Evolutionary conservation across 768 basidiomycete genomes (phyloP).

Genomic region (Dioszegia crocea): DNA sequence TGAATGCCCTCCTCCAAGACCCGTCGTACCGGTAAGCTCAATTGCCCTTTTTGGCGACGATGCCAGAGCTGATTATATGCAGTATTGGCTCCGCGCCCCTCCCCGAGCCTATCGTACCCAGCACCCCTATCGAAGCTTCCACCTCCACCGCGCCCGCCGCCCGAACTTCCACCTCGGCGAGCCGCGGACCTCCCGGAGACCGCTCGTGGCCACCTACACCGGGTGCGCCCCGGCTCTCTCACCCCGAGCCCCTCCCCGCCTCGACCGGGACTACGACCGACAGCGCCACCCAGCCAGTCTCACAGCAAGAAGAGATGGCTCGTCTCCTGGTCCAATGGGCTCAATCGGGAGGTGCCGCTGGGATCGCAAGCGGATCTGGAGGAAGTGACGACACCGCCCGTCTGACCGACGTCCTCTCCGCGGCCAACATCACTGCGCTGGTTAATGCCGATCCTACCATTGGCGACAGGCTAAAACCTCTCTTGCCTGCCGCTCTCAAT

Average conservation of each 20-base stretch:
- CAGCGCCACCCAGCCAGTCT: not conserved
- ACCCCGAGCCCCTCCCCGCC: conserved; percentile 16
- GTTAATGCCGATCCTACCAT: conserved; percentile 62
- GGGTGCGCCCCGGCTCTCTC: conserved; percentile 27
- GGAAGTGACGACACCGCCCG: conserved; percentile 25
- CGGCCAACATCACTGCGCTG: conserved; percentile 53
- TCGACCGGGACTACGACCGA: not conserved
- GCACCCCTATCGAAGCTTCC: not conserved
- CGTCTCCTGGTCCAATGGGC: conserved; percentile 35
- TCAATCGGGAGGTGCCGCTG: conserved; percentile 22
- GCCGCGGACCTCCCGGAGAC: conserved; percentile 5
- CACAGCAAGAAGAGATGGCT: conserved; percentile 28
- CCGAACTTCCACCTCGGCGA: not conserved
- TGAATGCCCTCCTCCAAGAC: conserved; percentile 42
- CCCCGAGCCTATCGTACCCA: not conserved
- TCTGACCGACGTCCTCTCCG: conserved; percentile 42
- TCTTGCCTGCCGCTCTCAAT: conserved; percentile 74
- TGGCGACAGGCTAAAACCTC: conserved; percentile 67
- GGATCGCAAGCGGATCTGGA: not conserved
- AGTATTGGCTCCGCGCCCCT: not conserved
- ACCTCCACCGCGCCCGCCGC: not conserved
- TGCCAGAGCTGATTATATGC: not conserved
- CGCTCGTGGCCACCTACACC: conserved; percentile 30
- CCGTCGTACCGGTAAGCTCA: conserved; percentile 32
- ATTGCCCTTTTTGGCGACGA: not conserved